Evolutionary conservation across 768 basidiomycete genomes (phyloP).

Genomic region (Lyophyllum decastes): DNA sequence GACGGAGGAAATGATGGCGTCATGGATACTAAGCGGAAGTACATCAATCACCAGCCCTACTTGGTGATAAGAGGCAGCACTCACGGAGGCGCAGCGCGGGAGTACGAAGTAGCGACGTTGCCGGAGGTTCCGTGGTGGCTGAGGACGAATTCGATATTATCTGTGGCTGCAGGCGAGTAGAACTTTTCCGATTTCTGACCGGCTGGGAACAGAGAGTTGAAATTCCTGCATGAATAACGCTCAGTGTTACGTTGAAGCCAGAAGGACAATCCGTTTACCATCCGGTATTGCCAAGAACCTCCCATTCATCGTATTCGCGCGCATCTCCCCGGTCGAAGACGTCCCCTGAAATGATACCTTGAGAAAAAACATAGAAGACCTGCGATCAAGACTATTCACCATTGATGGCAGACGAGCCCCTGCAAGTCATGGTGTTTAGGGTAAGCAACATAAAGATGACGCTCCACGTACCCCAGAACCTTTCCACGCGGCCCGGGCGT

Average conservation of each 20-base stretch:
- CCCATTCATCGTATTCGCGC: neutral
- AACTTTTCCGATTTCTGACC: neutral
- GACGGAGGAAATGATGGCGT: neutral
- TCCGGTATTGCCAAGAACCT: neutral
- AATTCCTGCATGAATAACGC: neutral
- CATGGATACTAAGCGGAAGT: neutral
- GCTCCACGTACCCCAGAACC: neutral
- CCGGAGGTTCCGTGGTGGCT: neutral
- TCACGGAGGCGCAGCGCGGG: neutral
- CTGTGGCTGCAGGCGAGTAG: neutral
- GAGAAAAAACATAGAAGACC: neutral
- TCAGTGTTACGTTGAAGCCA: neutral
- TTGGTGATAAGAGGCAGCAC: neutral
- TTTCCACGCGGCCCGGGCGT: neutral
- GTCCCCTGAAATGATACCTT: too few species aligned
- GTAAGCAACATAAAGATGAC: neutral
- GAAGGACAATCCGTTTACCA: neutral
- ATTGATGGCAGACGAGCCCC: slow-evolving; percentile 1
- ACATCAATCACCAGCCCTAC: neutral
- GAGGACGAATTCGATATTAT: slow-evolving; percentile 4
- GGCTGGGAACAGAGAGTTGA: neutral
- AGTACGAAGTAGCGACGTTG: neutral
- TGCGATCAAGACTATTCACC: neutral
- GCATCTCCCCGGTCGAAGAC: slow-evolving; percentile 1
- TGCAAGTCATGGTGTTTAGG: neutral